A percentile compares a stretch with the other conserved stretches of the same genome.
Evolutionary conservation across 805 yeast species (phyloP).

Genomic region (Candida railenensis): DNA sequence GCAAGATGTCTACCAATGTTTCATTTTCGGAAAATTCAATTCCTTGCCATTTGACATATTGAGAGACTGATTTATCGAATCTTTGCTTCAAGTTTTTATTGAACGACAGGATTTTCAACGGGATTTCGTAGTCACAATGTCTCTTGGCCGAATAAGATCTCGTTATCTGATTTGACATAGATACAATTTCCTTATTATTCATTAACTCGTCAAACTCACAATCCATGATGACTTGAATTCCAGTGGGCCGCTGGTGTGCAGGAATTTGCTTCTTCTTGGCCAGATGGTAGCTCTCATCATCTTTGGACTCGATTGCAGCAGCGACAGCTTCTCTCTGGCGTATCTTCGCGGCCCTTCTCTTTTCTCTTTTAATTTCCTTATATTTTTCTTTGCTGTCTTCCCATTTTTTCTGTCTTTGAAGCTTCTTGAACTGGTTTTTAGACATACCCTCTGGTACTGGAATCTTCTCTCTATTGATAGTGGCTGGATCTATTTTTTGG

Average conservation of each 20-base stretch:
- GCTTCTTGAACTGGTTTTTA: conserved; percentile 78
- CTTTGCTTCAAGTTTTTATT: conserved; percentile 63
- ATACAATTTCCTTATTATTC: conserved; percentile 68
- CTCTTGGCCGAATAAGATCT: conserved; percentile 80
- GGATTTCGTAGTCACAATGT: conserved; percentile 55
- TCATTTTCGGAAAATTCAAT: conserved; percentile 47
- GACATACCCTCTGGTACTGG: conserved; percentile 81
- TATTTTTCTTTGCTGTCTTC: conserved; percentile 65
- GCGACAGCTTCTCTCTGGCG: conserved; percentile 20
- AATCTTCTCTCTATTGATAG: neutral
- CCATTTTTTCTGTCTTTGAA: conserved; percentile 55
- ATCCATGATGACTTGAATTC: conserved; percentile 67
- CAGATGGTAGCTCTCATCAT: conserved; percentile 31
- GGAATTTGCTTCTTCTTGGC: conserved; percentile 34
- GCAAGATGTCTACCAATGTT: conserved; percentile 27
- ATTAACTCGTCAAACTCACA: conserved; percentile 89
- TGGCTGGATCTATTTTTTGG: neutral
- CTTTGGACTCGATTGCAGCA: conserved; percentile 9
- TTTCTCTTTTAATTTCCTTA: conserved; percentile 53
- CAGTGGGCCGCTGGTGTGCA: conserved; percentile 46
- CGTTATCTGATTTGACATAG: conserved; percentile 77
- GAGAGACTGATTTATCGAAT: conserved; percentile 60
- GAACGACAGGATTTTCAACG: conserved; percentile 63
- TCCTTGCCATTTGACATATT: conserved; percentile 68
- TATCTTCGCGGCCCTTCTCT: conserved; percentile 40